Evolutionary conservation across 139 green algal species (phyloP).

Genomic region (Chlorella ohadii): DNA sequence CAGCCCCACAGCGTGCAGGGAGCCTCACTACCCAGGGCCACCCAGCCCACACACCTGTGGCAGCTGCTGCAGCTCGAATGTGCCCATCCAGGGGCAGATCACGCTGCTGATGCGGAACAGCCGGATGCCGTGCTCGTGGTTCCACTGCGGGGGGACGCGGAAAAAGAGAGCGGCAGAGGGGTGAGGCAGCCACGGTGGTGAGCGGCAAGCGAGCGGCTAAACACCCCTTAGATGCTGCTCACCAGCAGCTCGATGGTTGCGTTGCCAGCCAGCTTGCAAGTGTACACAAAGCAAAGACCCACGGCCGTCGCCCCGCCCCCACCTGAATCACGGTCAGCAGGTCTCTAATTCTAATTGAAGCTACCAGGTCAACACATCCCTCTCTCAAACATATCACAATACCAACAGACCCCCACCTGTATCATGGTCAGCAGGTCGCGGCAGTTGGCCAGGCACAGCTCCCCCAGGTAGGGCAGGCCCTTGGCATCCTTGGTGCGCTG

Average conservation of each 20-base stretch:
- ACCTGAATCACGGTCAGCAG: too few species aligned
- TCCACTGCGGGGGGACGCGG: constrained; percentile 34
- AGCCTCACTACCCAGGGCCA: too few species aligned
- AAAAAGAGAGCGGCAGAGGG: not conserved
- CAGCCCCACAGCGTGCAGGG: too few species aligned
- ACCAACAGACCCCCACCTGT: constrained; percentile 35
- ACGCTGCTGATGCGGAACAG: constrained; percentile 67
- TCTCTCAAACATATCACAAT: too few species aligned
- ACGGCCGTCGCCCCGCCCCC: too few species aligned
- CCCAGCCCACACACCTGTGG: constrained; percentile 22
- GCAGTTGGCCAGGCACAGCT: constrained; percentile 66
- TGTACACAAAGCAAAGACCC: too few species aligned
- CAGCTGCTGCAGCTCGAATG: constrained; percentile 61
- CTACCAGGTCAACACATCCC: too few species aligned
- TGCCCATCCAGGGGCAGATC: constrained; percentile 67
- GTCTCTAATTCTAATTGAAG: too few species aligned
- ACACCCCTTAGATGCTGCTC: too few species aligned
- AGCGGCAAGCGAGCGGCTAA: too few species aligned
- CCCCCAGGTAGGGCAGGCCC: constrained; percentile 58
- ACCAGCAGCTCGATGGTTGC: too few species aligned
- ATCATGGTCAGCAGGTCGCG: constrained; percentile 57
- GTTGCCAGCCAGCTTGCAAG: too few species aligned
- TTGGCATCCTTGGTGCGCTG: constrained; percentile 48
- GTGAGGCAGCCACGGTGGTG: not conserved
- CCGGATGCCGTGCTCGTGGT: constrained; percentile 70